Base-by-base conservation (phyloP, 2,329 filamentous ascomycete genomes). In the Coniochaeta hoffmannii region DNA sequence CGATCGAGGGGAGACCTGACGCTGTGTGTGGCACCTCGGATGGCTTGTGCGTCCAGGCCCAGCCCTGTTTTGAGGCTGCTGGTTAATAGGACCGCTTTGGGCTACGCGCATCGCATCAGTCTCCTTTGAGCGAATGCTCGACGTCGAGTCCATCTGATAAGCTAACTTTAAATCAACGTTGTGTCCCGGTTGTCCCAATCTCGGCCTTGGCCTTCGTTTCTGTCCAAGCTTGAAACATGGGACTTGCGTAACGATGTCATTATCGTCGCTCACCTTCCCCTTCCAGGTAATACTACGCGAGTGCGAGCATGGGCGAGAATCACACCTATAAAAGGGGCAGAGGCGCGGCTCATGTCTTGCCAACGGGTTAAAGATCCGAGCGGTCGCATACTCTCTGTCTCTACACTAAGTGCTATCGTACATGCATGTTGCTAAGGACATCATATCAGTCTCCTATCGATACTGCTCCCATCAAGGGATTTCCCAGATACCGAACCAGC, bases 31-130 rank as follows among this genome's bases (percentile, higher is more conserved):
- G 41, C 41, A 46, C 41, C 19, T 26, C 19, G 5, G 22, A 22
- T 41, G 41, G 41, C 41, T 44, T 5, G 11, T 44, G 17, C 17
- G 22, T 24, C 17, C 19, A 7, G 38, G 38, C 4, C 19, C 38
- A 44, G 38, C n/a, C 19, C 38, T 44, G 19, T 28, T 28, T n/a
- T 46, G 41, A 46, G 41, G 41, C 41, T 46, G 41, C 41, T 46
- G 41, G 41, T 26, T 46, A 46, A 46, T 46, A 46, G 41, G 26
- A 17, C 41, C 41, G 41, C 41, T 46, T 46, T 46, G 41, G 41
- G 41, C 41, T 24, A 28, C 41, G 22, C 41, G 41, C 41, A 46
- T 46, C 41, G 19, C 41, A 24, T 28, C 41, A 24, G 22, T 46
- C 41, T 46, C 22, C 26, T 46, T 46, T 24, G 41, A 28, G 41